These are phyloP conservation scores for Golubevia pallescens DNA, from an alignment of 1,284 basidiomycete species.

Conservation along the genomic window DNA sequence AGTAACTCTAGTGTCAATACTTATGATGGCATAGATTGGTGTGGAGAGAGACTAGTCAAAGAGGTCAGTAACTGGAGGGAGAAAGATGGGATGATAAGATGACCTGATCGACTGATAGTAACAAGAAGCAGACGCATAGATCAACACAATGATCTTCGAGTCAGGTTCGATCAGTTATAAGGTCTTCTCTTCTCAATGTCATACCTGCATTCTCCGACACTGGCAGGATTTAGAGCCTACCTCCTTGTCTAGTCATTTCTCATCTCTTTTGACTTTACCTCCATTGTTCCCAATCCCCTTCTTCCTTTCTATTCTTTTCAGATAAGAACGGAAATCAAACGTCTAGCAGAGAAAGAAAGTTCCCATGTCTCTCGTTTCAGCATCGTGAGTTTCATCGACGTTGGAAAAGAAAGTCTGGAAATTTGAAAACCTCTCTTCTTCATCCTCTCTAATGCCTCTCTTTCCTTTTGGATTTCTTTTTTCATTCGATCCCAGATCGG, in stretches of 20 bases:
- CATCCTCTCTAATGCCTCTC: background rate
- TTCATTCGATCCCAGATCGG: constrained; percentile 21
- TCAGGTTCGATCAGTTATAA: no score
- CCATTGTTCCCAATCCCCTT: background rate
- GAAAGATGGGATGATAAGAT: no score
- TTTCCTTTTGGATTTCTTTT: background rate
- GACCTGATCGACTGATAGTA: no score
- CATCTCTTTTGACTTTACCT: background rate
- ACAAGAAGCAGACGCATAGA: no score
- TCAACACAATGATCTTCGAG: no score
- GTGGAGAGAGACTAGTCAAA: constrained; percentile 31
- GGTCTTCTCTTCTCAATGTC: no score
- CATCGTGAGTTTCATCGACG: constrained; percentile 13
- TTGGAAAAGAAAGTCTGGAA: no score
- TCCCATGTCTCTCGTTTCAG: constrained; percentile 18
- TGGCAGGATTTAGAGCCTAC: no score
- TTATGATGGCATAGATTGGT: constrained; percentile 53
- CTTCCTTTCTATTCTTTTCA: background rate
- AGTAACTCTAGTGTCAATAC: constrained; percentile 27
- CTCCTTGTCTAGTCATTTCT: background rate
- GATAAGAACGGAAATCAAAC: constrained; percentile 29
- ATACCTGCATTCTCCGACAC: no score
- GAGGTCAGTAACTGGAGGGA: no score
- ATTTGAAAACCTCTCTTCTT: no score
- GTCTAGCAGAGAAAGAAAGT: constrained; percentile 15